phyloP scores from a whole-genome alignment of 768 basidiomycete species.

The Pilatotrama ljubarskyi region DNA sequence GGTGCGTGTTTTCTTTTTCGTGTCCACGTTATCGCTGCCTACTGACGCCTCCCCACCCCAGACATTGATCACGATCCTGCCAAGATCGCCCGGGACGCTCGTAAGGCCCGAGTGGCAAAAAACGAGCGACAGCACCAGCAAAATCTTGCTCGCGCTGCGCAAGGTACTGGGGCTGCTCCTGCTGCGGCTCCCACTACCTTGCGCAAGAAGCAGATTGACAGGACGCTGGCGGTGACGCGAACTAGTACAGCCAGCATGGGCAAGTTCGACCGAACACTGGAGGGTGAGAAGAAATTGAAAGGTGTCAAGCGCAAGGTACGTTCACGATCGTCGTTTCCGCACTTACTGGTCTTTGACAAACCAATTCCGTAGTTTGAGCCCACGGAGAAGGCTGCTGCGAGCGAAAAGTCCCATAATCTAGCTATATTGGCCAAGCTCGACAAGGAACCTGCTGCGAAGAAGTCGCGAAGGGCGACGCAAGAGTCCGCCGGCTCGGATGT shows the following conservation, averaged over 20 bases:
- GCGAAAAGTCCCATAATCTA: conserved; percentile 75
- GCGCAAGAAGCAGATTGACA: conserved; percentile 75
- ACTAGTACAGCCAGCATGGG: conserved; percentile 95
- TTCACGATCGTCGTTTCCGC: background rate
- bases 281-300: conserved; percentile 86
- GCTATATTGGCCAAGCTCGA: conserved; percentile 79
- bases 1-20: conserved; percentile 49
- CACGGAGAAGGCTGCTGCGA: conserved; percentile 59
- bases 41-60: conserved; percentile 30
- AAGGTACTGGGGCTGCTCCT: conserved; percentile 30
- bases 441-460: conserved; percentile 59
- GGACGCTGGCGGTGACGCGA: conserved; percentile 72
- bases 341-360: background rate
- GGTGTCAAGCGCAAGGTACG: conserved; percentile 92
- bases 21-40: background rate
- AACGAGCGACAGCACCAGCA: conserved; percentile 76
- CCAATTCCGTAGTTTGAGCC: conserved; percentile 70
- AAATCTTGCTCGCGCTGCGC: conserved; percentile 63
- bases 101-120: conserved; percentile 80
- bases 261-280: conserved; percentile 84
- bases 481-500: conserved; percentile 44
- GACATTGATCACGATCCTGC: conserved; percentile 82
- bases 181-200: conserved; percentile 28
- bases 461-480: conserved; percentile 48
- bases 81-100: conserved; percentile 70